phyloP scores from a whole-genome alignment of 805 yeast genomes.

The Helenozyma baotianmanensis region DNA sequence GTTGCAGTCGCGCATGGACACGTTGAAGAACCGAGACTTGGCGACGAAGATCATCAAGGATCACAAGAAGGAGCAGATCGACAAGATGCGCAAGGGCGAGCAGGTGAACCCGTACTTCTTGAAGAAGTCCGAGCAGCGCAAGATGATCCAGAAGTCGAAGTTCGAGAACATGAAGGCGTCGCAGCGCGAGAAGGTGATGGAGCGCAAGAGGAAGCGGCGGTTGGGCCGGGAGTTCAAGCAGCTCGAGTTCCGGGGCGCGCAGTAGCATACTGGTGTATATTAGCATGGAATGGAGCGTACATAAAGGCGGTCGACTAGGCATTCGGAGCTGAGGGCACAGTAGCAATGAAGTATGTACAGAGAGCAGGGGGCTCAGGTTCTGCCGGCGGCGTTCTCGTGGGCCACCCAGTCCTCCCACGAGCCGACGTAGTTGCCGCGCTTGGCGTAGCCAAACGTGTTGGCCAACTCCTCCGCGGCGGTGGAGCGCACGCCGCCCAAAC shows the following conservation, averaged over 20 bases:
- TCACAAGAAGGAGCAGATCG: constrained; percentile 48
- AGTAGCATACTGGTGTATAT: constrained; percentile 1
- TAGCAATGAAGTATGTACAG: constrained; percentile 3
- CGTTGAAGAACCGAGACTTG: constrained; percentile 68
- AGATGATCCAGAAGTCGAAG: constrained; percentile 71
- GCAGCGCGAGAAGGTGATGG: constrained; percentile 78
- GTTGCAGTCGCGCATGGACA: constrained; percentile 60
- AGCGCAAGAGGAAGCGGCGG: constrained; percentile 81
- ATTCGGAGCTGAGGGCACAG: too few relatives aligned
- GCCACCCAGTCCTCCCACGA: constrained; percentile 81
- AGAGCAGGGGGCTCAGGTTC: constrained; percentile 4
- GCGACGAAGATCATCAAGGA: constrained; percentile 61
- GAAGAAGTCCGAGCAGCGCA: constrained; percentile 67
- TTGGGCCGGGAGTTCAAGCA: constrained; percentile 73
- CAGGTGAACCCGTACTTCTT: constrained; percentile 52
- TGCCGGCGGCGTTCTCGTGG: constrained; percentile 25
- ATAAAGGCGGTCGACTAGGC: too few relatives aligned
- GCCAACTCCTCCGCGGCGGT: constrained; percentile 91
- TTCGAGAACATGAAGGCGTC: constrained; percentile 66
- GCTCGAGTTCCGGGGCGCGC: constrained; percentile 30
- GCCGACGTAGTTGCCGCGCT: constrained; percentile 83
- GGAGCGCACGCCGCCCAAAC: constrained; percentile 90
- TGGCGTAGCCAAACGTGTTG: constrained; percentile 77
- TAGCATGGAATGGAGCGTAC: too few relatives aligned
- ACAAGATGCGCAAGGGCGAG: constrained; percentile 44